Percentiles rank a stretch among this genome's conserved stretches.
Conservation (phyloP, 352 stramenopile species). For the Phytophthora chlamydospora region DNA sequence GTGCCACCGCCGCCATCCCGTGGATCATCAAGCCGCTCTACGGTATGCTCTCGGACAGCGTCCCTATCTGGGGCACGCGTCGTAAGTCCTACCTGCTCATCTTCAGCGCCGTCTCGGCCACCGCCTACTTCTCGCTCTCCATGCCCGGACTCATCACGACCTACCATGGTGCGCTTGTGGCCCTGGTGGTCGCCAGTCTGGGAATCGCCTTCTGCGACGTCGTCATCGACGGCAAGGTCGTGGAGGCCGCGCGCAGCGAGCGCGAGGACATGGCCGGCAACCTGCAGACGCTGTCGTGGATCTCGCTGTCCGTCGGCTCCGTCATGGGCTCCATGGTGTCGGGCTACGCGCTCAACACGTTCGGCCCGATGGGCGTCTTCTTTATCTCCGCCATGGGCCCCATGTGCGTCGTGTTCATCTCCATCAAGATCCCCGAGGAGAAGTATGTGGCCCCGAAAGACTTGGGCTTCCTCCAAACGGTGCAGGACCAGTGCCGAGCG, state of each 20-base stretch:
- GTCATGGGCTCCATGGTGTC: slow-evolving; percentile 77
- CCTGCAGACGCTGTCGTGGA: slow-evolving; percentile 80
- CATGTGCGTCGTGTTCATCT: slow-evolving; percentile 70
- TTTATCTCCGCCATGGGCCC: slow-evolving; percentile 75
- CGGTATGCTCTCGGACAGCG: slow-evolving; percentile 77
- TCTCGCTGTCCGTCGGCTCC: slow-evolving; percentile 73
- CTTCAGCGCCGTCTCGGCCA: slow-evolving; percentile 63
- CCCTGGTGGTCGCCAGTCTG: slow-evolving; percentile 77
- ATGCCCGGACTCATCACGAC: slow-evolving; percentile 60
- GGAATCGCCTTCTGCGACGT: slow-evolving; percentile 84
- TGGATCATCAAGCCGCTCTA: slow-evolving; percentile 88
- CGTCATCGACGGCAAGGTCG: slow-evolving; percentile 81
- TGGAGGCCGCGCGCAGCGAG: slow-evolving; percentile 73
- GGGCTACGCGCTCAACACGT: slow-evolving; percentile 57
- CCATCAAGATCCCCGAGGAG: slow-evolving; percentile 64
- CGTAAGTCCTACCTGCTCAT: slow-evolving; percentile 85
- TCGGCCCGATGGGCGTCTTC: slow-evolving; percentile 73
- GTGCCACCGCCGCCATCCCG: slow-evolving; percentile 69
- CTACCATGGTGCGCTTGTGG: slow-evolving; percentile 56
- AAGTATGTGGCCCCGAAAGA: slow-evolving; percentile 35
- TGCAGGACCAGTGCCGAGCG: slow-evolving; percentile 53
- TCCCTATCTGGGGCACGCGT: slow-evolving; percentile 73
- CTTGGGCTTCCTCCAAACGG: slow-evolving; percentile 54
- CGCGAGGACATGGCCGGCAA: slow-evolving; percentile 77
- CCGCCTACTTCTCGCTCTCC: slow-evolving; percentile 67